Evolutionary conservation across 768 basidiomycete genomes (phyloP).

Genomic region (Auricularia heimuer): DNA sequence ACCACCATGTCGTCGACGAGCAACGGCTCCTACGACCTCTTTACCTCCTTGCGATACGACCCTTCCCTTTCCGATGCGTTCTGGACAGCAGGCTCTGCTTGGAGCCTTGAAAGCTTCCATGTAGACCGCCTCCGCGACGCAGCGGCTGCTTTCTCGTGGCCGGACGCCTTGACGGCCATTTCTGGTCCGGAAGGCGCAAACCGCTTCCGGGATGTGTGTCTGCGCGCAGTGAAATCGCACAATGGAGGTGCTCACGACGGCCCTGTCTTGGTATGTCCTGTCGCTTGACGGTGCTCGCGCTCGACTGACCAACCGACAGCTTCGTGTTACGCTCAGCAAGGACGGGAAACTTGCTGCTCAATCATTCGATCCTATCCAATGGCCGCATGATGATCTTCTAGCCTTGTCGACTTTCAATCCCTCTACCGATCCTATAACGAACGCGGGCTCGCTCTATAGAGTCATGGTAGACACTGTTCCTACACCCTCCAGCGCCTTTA

Average conservation of each 20-base stretch:
- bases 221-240: not conserved
- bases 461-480: constrained; percentile 47
- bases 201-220: constrained; percentile 37
- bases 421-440: constrained; percentile 15
- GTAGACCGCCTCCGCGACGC: constrained; percentile 48
- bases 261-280: not conserved
- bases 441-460: constrained; percentile 26
- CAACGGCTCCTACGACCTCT: constrained; percentile 19
- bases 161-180: constrained; percentile 23
- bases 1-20: not conserved
- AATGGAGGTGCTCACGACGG: not conserved
- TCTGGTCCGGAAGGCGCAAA: constrained; percentile 6
- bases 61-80: constrained; percentile 28
- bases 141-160: constrained; percentile 43
- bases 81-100: constrained; percentile 56
- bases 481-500: constrained; percentile 47
- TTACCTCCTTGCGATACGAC: constrained; percentile 57
- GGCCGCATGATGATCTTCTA: constrained; percentile 31
- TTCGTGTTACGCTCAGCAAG: constrained; percentile 7
- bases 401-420: constrained; percentile 25
- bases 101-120: constrained; percentile 54
- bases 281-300: not conserved
- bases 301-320: constrained; percentile 1
- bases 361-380: constrained; percentile 18
- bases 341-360: constrained; percentile 2